Percentiles rank a stretch among this genome's conserved stretches.
Evolutionary conservation across 164 flowering plant genomes (phyloP).

Genomic region (Dillenia suffruticosa): DNA sequence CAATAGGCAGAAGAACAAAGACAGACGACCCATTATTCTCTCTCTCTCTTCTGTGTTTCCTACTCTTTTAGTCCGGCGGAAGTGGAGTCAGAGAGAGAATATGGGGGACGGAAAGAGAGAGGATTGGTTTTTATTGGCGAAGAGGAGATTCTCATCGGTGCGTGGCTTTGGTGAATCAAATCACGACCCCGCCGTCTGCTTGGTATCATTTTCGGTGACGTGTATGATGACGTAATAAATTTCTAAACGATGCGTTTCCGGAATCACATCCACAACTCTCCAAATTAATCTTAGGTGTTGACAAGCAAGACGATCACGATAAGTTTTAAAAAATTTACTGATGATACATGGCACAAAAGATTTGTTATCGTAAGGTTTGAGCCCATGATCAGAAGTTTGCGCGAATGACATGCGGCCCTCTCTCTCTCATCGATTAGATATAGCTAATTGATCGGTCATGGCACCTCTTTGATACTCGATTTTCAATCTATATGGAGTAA

Average conservation of each 20-base stretch:
- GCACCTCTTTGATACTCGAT: no score
- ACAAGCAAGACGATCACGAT: no score
- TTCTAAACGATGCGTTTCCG: not conserved
- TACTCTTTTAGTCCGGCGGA: not conserved
- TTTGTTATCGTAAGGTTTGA: no score
- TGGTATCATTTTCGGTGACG: slow-evolving; percentile 1
- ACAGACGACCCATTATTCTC: slow-evolving; percentile 21
- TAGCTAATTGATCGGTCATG: no score
- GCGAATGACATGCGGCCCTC: no score
- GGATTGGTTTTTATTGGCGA: not conserved
- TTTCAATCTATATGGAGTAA: no score
- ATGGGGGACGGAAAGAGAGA: not conserved
- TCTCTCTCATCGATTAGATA: no score
- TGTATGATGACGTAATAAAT: slow-evolving; percentile 4
- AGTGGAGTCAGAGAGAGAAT: not conserved
- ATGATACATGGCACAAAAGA: no score
- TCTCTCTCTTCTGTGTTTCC: not conserved
- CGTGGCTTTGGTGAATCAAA: not conserved
- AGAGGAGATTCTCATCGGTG: not conserved
- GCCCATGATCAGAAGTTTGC: no score
- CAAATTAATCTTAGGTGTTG: no score
- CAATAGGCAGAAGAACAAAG: slow-evolving; percentile 13
- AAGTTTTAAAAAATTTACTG: no score
- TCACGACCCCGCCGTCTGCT: not conserved
- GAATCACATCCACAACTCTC: not conserved